Percentiles rank a stretch among this genome's conserved stretches.
Conservation (phyloP, 2,329 filamentous ascomycete genomes). For the Pestalotiopsis sp. region DNA sequence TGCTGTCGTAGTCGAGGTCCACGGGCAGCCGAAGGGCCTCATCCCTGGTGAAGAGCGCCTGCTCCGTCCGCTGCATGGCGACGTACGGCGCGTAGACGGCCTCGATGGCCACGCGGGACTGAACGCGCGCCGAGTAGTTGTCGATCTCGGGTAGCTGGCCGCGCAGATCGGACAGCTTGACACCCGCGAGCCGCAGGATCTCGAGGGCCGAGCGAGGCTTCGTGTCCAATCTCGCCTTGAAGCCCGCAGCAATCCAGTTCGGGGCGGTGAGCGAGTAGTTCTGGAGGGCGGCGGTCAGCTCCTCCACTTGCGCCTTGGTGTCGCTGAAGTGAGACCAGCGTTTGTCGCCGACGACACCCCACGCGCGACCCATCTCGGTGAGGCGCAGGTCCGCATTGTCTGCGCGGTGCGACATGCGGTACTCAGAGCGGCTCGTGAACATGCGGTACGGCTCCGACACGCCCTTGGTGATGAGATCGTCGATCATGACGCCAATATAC, state of each 20-base stretch:
- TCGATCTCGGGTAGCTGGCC: conserved; percentile 59
- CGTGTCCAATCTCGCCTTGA: conserved; percentile 69
- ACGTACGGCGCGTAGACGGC: conserved; percentile 88
- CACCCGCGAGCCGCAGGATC: conserved; percentile 70
- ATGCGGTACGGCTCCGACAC: conserved; percentile 97
- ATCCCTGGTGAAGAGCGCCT: conserved; percentile 72
- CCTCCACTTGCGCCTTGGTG: conserved; percentile 68
- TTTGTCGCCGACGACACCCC: conserved; percentile 76
- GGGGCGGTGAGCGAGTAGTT: conserved; percentile 60
- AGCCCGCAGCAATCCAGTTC: conserved; percentile 72
- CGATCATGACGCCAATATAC: conserved; percentile 98
- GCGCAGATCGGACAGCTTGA: conserved; percentile 61
- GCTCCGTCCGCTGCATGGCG: conserved; percentile 68
- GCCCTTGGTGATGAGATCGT: conserved; percentile 95
- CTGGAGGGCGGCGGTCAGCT: conserved; percentile 65
- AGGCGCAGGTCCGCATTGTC: conserved; percentile 93
- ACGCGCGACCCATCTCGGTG: conserved; percentile 74
- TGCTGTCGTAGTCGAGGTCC: conserved; percentile 74
- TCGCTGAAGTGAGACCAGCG: conserved; percentile 75
- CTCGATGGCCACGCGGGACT: conserved; percentile 76
- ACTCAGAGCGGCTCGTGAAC: conserved; percentile 96
- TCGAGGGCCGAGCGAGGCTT: conserved; percentile 75
- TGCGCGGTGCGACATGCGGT: conserved; percentile 86
- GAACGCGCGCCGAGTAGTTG: conserved; percentile 61
- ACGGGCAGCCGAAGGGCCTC: conserved; percentile 73